Conservation (phyloP, 352 stramenopile genomes). For the Pythium coloratum region DNA sequence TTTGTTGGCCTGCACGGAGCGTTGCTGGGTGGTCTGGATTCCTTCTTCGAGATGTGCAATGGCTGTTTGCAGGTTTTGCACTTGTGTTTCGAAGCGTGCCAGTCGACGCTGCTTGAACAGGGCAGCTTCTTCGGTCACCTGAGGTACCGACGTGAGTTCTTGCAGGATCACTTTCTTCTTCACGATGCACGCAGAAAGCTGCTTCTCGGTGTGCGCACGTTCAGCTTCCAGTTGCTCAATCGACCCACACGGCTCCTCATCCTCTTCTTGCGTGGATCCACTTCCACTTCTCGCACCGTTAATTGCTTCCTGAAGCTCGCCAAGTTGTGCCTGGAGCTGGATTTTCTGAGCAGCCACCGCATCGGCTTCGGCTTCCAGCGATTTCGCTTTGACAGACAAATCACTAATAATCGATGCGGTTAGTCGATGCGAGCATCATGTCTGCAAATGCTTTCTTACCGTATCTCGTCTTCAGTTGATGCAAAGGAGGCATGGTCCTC, state of each 20-base stretch:
- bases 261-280: not conserved
- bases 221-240: slow-evolving; percentile 1
- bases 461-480: not conserved
- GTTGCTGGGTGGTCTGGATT: slow-evolving; percentile 27
- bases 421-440: not conserved
- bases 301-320: not conserved
- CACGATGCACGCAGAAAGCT: slow-evolving; percentile 3
- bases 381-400: not conserved
- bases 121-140: slow-evolving; percentile 16
- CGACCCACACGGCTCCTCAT: not conserved
- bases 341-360: not conserved
- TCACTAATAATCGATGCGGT: not conserved
- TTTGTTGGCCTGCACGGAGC: slow-evolving; percentile 29
- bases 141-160: not conserved
- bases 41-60: slow-evolving; percentile 29
- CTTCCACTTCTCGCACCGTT: not conserved
- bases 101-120: slow-evolving; percentile 27
- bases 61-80: slow-evolving; percentile 17
- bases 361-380: not conserved
- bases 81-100: slow-evolving; percentile 16
- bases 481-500: not conserved
- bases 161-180: slow-evolving; percentile 20
- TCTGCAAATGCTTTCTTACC: not conserved
- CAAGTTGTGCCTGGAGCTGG: not conserved
- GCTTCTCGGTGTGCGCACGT: not conserved